Percentiles rank a stretch among this genome's conserved stretches.
These are phyloP conservation scores for Ottelia alismoides DNA, from an alignment of 106 monocot genomes.

Conservation along the genomic window DNA sequence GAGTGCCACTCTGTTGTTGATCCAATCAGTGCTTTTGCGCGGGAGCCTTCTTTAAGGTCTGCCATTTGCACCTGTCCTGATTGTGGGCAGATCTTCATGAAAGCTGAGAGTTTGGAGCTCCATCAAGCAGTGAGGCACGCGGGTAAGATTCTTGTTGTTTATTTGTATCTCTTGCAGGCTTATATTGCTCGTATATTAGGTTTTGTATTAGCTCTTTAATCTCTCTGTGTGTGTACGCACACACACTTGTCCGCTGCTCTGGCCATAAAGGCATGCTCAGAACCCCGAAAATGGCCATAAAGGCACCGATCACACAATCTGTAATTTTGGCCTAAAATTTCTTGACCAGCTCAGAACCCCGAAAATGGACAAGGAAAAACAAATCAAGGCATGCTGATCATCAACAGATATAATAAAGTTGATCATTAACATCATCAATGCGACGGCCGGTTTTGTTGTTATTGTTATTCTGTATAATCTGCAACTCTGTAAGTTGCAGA, in stretches of 20 bases:
- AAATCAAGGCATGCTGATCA: too few relatives aligned
- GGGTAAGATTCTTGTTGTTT: slow-evolving; percentile 20
- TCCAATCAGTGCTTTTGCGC: slow-evolving; percentile 24
- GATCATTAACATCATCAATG: too few relatives aligned
- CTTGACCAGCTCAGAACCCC: too few relatives aligned
- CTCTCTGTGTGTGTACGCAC: too few relatives aligned
- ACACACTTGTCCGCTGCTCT: too few relatives aligned
- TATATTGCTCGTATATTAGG: not conserved
- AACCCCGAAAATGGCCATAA: too few relatives aligned
- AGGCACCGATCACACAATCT: too few relatives aligned
- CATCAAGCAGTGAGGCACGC: slow-evolving; percentile 57
- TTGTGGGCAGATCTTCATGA: slow-evolving; percentile 65
- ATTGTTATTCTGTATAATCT: not conserved
- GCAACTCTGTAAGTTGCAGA: not conserved
- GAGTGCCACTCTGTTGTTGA: slow-evolving; percentile 51
- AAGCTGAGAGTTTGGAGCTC: slow-evolving; percentile 50
- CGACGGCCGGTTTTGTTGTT: too few relatives aligned
- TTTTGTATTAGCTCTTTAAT: not conserved
- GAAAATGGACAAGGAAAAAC: too few relatives aligned
- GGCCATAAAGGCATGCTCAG: too few relatives aligned
- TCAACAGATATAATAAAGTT: too few relatives aligned
- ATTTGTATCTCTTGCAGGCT: not conserved
- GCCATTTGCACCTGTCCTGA: slow-evolving; percentile 35
- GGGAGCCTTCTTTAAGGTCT: slow-evolving; percentile 32
- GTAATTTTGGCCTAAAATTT: too few relatives aligned